Conservation (phyloP, 2,329 filamentous ascomycete species). For the Penicillium sp. region DNA sequence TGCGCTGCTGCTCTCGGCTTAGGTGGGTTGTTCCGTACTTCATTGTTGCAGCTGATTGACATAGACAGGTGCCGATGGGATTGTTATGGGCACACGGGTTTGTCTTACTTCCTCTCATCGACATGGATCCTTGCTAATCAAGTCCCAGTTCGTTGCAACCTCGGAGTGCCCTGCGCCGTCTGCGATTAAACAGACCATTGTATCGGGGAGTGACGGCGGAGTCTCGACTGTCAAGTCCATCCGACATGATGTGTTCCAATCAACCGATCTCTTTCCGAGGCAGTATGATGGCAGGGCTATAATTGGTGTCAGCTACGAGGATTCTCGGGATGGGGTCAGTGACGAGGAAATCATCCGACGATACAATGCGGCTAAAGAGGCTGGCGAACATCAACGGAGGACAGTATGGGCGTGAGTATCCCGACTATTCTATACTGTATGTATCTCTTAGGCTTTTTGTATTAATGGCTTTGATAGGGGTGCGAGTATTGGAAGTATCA, state of each 20-base stretch:
- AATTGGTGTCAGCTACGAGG: conserved; percentile 16
- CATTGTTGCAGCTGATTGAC: conserved; percentile 33
- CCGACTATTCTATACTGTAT: neutral
- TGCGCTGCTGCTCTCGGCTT: conserved; percentile 57
- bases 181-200: conserved; percentile 43
- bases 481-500: conserved; percentile 20
- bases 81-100: conserved; percentile 25
- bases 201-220: conserved; percentile 48
- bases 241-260: conserved; percentile 23
- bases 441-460: neutral
- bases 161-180: conserved; percentile 47
- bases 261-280: conserved; percentile 21
- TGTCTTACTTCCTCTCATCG: neutral
- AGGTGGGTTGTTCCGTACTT: conserved; percentile 38
- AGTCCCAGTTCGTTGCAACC: conserved; percentile 46
- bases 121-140: conserved; percentile 16
- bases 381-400: conserved; percentile 18
- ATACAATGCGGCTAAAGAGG: conserved; percentile 17
- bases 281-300: conserved; percentile 24
- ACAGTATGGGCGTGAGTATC: conserved; percentile 24
- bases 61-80: conserved; percentile 19
- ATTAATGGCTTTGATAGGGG: conserved; percentile 7
- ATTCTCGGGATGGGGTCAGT: conserved; percentile 12
- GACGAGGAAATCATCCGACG: conserved; percentile 22
- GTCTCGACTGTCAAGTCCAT: conserved; percentile 49